Evolutionary conservation across 116 monocot species (phyloP), one percentile per base, ranked within the genome.

Genomic region (Posidonia oceanica): DNA sequence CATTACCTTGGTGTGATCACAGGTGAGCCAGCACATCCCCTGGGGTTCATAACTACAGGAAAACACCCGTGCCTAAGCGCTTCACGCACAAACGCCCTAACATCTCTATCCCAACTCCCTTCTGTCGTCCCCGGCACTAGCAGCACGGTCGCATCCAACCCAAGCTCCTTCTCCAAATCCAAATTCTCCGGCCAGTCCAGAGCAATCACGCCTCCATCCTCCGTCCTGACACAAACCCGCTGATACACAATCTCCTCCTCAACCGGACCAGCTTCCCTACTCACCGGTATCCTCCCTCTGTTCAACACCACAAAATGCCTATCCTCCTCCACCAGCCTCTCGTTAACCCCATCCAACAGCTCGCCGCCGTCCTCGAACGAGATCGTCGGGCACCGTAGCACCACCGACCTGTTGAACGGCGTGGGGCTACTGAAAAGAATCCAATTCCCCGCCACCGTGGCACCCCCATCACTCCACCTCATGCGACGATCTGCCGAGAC

Each of bases 121-220:
- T 84, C 82, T 0, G 80, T 61, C 1, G 82, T 90, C 48, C 93
- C 98, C 0, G 93, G 86, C 57, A 99, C 84, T 39, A 93, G 75
- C 54, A 99, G 23, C 78, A 99, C 77, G 5, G 93, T 88, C 0
- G 84, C 78, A 73, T 99, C 93, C 65, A 90, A 61, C 44, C 93
- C 90, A 18, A 86, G 74, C 76, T 90, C 90, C 74, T 69, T 86
- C 52, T 69, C 75, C 58, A 99, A 59, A 53, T 93, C 87, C 78
- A 99, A 80, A 87, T 81, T 78, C 55, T 85, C 93, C 13, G 90
- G 93, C 93, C 93, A 99, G 75, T 99, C 98, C 74, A 99, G 20
- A 3, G 93, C 82, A 52, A 99, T 74, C 42, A 99, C 98, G 37
- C 98, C 98, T 39, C 88, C 98, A 44, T 99, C 98, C 14, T 85